Evolutionary conservation across 345 rosid species (phyloP), one percentile per base, ranked within the genome.

Genomic region (Eucalyptus caleyi): DNA sequence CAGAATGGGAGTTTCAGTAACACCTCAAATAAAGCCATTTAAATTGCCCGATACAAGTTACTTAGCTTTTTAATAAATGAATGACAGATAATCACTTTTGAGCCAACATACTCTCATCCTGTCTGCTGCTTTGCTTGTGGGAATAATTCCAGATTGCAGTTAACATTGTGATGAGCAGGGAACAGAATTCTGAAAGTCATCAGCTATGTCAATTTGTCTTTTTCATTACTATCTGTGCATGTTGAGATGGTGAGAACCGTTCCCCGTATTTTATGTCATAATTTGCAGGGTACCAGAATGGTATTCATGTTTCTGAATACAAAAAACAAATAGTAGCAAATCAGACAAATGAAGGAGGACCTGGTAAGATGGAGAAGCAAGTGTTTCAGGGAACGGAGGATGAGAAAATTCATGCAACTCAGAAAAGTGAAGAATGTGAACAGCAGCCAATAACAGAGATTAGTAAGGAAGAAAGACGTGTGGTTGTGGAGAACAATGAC

Each of bases 241-340:
- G 45, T 77, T 77, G 47, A 77, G 83, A 37, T 67, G 88, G 11
- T 42, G 88, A 42, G 88, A 18, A 45, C 54, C 7, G 49, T 42
- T 50, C 88, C 47, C 85, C 0, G 47, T 65, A 77, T 21, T 77
- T 40, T 77, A 23, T 77, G 85, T 77, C 30, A 21, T 77, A 23
- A 67, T 56, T 50, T 92, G 86, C 93, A 90, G 93, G 89, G 83
- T 50, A 42, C 27, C 59, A 12, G 54, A 82, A 59, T 49, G 89
- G 85, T 37, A 32, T n/a, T 88, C 50, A 50, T n/a, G 34, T 72
- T 24, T 49, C 40, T 72, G 86, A 87, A 88, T 37, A 77, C 59
- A 72, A 90, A 54, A 88, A 50, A 37, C 82, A 51, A 37, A 16
- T 85, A 6, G 87, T 34, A 15, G 54, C n/a, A 50, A 88, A 50